Base-by-base conservation (phyloP, 768 basidiomycete species). In the Lactifluus hygrophoroides region DNA sequence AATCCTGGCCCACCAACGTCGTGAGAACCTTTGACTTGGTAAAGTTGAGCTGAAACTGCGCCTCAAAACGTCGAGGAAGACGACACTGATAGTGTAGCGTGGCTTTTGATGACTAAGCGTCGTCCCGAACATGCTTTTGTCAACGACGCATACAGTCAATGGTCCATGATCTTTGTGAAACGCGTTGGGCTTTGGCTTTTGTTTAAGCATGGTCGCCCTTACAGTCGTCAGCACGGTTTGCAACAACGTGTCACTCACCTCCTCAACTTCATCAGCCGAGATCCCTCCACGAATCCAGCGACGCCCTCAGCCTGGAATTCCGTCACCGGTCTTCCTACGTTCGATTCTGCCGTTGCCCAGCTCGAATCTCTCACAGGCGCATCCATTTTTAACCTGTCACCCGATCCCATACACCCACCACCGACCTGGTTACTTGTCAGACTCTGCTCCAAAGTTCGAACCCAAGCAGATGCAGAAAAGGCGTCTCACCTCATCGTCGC, bases 381-480 rank as follows among this genome's bases (percentile, higher is more conserved):
- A 14, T 21, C 38, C 8, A 25, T n/a, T n/a, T n/a, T n/a, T n/a
- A n/a, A 49, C 19, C 44, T 45, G 38, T 27, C 9, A 32, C 45
- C n/a, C 10, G 8, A 32, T 40, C 11, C 25, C 2, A 27, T 14
- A 16, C 17, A 17, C n/a, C 40, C 14, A 5, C 63, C 62, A 13
- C 84, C 85, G 0, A 62, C 75, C 0, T 87, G 84, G 84, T 69
- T 84, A n/a, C 66, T 78, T 11, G 68, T 86, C 30, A 74, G 76
- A 45, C 71, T 85, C 42, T 69, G 78, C 16, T 70, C 67, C 74
- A 79, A 76, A 66, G 72, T 83, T 11, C 70, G 66, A n/a, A 76
- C 77, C 0, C 67, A 74, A 1, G 56, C 56, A 16, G 76, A 85
- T 23, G 83, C 81, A 0, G 68, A 70, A 19, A 73, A 73, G 0